These are phyloP conservation scores for Apiotrichum porosum DNA, from an alignment of 1,284 basidiomycete species.

Conservation along the genomic window DNA sequence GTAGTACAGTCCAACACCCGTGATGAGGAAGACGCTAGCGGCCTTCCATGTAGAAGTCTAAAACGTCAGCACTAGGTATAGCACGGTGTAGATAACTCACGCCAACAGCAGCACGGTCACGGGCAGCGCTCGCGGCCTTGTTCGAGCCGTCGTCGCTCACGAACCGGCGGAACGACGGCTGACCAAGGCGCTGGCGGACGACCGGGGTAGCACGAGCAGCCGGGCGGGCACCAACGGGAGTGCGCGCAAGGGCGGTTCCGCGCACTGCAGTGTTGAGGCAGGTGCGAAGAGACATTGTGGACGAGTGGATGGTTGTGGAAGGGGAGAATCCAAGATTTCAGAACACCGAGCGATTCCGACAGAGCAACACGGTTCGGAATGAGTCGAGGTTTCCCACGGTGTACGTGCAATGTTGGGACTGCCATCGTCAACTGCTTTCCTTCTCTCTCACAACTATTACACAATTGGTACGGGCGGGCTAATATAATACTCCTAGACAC, in stretches of 20 bases:
- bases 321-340: no score
- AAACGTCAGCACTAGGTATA: no score
- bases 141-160: not conserved
- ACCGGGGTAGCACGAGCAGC: not conserved
- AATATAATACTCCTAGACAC: no score
- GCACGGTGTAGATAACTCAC: no score
- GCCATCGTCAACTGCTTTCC: no score
- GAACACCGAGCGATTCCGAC: no score
- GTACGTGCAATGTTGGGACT: no score
- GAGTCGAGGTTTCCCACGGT: no score
- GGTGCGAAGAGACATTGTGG: constrained; percentile 3
- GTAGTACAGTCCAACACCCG: constrained; percentile 74
- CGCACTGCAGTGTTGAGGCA: not conserved
- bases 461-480: no score
- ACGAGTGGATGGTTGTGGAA: not conserved
- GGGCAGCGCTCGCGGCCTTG: constrained; percentile 7
- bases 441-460: no score
- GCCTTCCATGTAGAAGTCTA: constrained; percentile 85
- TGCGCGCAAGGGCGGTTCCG: not conserved
- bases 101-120: constrained; percentile 23
- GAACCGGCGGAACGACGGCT: not conserved
- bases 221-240: not conserved
- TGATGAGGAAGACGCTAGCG: constrained; percentile 72
- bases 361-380: not conserved
- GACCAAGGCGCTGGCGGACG: not conserved